Evolutionary conservation across 2,329 filamentous ascomycete species (phyloP), one percentile per base, ranked within the genome.

Genomic region (Dendryphion nanum): DNA sequence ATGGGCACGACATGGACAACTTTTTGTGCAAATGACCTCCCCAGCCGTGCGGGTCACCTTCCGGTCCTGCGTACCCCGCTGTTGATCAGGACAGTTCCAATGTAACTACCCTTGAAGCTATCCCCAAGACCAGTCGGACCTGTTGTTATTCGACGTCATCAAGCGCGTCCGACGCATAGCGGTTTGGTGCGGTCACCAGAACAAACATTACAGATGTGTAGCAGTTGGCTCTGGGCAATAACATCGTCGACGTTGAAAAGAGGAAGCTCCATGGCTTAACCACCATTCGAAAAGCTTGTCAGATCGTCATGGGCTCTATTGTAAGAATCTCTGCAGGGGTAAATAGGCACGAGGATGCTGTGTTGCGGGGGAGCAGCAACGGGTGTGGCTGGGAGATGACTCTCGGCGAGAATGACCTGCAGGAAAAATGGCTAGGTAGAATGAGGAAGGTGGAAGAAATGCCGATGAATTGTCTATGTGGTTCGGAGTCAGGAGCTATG

Each of bases 11-110:
- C n/a, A n/a, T n/a, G n/a, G n/a, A n/a, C n/a, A n/a, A n/a, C n/a
- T n/a, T n/a, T n/a, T n/a, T n/a, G n/a, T n/a, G n/a, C n/a, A n/a
- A n/a, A n/a, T n/a, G n/a, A n/a, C n/a, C n/a, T n/a, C n/a, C n/a
- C n/a, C n/a, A n/a, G n/a, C n/a, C n/a, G n/a, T 42, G 43, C 44
- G 38, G 41, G 47, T 48, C 41, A 45, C 37, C 38, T 43, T 51
- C 41, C 38, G 46, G 43, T 41, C n/a, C 55, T 44, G 31, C 44
- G 30, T 57, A 58, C 61, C 59, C 59, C 61, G 57, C 61, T 44
- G 49, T 47, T 50, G 50, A 55, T 35, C 35, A 44, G 37, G 32
- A 39, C 33, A 35, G 44, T 26, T n/a, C 23, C 10, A 8, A 26
- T 10, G 53, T 51, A 51, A 53, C 48, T 23, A 42, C 38, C 40